These are phyloP conservation scores for Naganishia onofrii DNA, from an alignment of 768 basidiomycete genomes.

Conservation along the genomic window DNA sequence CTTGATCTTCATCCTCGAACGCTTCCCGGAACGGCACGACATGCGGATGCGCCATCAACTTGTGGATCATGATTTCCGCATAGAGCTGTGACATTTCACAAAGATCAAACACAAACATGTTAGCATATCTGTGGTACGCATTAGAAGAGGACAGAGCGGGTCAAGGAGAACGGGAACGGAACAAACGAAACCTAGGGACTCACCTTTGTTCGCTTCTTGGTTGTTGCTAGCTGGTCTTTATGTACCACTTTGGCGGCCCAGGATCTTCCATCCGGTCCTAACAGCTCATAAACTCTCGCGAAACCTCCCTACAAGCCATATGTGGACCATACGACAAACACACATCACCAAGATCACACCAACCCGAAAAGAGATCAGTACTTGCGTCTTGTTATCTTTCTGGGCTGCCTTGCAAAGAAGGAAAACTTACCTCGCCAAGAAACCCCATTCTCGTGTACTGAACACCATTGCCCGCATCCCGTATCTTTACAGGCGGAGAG, in stretches of 20 bases:
- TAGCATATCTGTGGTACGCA: background rate
- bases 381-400: background rate
- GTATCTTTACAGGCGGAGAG: conserved; percentile 25
- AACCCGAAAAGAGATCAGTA: background rate
- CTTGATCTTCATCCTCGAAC: conserved; percentile 91
- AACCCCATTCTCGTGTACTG: conserved; percentile 61
- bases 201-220: conserved; percentile 96
- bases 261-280: conserved; percentile 53
- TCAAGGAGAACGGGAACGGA: background rate
- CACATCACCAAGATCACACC: background rate
- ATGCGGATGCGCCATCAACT: conserved; percentile 83
- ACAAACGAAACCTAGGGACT: conserved; percentile 31
- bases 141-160: background rate
- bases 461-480: conserved; percentile 10
- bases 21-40: conserved; percentile 89
- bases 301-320: conserved; percentile 86
- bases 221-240: conserved; percentile 85
- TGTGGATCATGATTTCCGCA: conserved; percentile 97
- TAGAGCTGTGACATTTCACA: conserved; percentile 64
- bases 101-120: too few relatives aligned
- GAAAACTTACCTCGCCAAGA: conserved; percentile 73
- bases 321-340: too few relatives aligned
- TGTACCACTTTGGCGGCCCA: conserved; percentile 88
- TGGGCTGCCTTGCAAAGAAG: too few relatives aligned
- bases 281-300: conserved; percentile 93